Evolutionary conservation across 768 basidiomycete species (phyloP), one percentile per base, ranked within the genome.

Genomic region (Xanthoconium stramineum): DNA sequence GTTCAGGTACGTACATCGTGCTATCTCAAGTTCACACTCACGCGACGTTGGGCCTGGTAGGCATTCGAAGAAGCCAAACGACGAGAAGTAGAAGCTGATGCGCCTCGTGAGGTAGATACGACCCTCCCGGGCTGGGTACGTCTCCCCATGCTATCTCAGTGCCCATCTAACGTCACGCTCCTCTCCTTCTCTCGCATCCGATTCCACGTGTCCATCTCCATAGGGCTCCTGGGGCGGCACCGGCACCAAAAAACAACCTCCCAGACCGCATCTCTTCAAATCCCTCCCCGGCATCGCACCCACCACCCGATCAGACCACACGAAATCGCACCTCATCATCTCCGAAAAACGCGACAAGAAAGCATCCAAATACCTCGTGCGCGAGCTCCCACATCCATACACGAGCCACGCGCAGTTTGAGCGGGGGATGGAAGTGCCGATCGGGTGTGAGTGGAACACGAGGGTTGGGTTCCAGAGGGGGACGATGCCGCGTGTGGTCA

Each of bases 301-400:
- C 0, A 76, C 78, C 17, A 75, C 84, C 47, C 91, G 97, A 43
- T 86, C 88, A 14, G 97, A 99, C 71, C 87, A 86, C 65, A 78
- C 79, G 58, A 92, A 92, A 66, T 80, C 85, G 12, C 88, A 97
- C 68, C 83, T 98, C 66, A 97, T 99, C 76, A 91, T 99, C 65
- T 94, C 92, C 2, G 96, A 99, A 73, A 92, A 89, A 73, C 85
- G 86, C 56, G 96, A 98, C 75, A 93, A 92, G 75, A 97, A 97
- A 70, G 94, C 91, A 0, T 76, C 84, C 15, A 91, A 93, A 73
- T 98, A 95, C 70, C 79, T 86, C 57, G 85, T 94, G 52, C 90
- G 89, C 71, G 95, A 98, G 69, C 72, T 99, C 44, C 97, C 97
- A 3, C 89, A 89, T 72, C 97, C 96, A 4, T 98, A 94, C 68